A percentile compares a stretch with the other conserved stretches of the same genome.
Conservation (phyloP, 2,329 filamentous ascomycete species). For the Penicillium sp. region DNA sequence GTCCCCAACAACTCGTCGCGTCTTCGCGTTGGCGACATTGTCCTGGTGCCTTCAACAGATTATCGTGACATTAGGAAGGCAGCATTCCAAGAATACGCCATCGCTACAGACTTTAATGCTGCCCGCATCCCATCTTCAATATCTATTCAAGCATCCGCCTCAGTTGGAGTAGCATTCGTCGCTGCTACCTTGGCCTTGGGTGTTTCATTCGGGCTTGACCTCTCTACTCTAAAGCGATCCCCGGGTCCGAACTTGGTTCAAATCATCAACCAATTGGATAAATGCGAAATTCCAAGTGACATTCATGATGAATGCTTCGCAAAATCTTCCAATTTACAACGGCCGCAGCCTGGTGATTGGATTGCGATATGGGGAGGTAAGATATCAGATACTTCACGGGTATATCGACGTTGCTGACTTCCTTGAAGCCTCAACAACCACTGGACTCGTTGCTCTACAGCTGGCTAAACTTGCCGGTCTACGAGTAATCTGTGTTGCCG, state of each 20-base stretch:
- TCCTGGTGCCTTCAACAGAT: conserved; percentile 69
- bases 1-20: conserved; percentile 45
- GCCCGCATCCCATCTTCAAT: conserved; percentile 59
- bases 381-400: conserved; percentile 14
- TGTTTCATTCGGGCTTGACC: conserved; percentile 68
- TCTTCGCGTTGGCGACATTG: conserved; percentile 56
- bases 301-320: conserved; percentile 63
- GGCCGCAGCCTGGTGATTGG: conserved; percentile 64
- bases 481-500: conserved; percentile 64
- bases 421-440: conserved; percentile 62
- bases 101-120: conserved; percentile 64
- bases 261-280: conserved; percentile 49
- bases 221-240: conserved; percentile 42
- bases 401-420: conserved; percentile 2
- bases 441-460: conserved; percentile 65
- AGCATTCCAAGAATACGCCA: conserved; percentile 68
- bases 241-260: conserved; percentile 59
- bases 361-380: conserved; percentile 70
- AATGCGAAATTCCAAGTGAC: conserved; percentile 57
- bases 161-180: conserved; percentile 69
- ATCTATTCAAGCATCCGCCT: conserved; percentile 57
- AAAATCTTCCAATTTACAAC: conserved; percentile 52
- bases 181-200: conserved; percentile 66
- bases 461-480: conserved; percentile 66
- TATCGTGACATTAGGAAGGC: conserved; percentile 71